phyloP scores from a whole-genome alignment of 1,284 basidiomycete species.

The Prillingera fragicola region DNA sequence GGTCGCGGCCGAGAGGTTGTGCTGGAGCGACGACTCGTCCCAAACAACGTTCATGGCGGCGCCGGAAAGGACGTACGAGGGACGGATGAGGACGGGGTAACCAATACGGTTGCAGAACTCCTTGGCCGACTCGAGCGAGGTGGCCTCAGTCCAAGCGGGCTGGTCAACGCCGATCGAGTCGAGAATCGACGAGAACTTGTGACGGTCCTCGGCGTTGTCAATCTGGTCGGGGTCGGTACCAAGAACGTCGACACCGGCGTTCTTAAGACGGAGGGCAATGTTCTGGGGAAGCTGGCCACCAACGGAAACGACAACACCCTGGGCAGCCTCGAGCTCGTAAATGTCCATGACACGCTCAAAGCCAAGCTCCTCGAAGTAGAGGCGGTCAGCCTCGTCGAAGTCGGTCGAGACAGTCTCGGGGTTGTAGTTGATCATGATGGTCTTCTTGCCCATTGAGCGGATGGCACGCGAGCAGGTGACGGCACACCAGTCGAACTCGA shows the following conservation, averaged over 20 bases:
- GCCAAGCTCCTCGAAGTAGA: conserved; percentile 98
- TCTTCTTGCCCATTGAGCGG: conserved; percentile 84
- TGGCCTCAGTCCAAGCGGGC: conserved; percentile 91
- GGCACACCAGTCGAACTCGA: conserved; percentile 99
- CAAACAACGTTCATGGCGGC: conserved; percentile 99
- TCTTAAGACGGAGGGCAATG: conserved; percentile 91
- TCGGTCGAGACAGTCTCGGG: conserved; percentile 99
- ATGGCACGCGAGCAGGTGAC: conserved; percentile 93
- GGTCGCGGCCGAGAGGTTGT: conserved; percentile 90
- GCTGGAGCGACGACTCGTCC: conserved; percentile 80
- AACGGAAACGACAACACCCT: conserved; percentile 92
- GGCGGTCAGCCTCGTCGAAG: conserved; percentile 95
- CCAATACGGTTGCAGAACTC: conserved; percentile 81
- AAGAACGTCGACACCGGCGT: conserved; percentile 83
- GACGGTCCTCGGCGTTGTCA: conserved; percentile 95
- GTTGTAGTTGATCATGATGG: conserved; percentile 99
- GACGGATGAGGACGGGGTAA: conserved; percentile 91
- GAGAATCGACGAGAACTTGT: conserved; percentile 96
- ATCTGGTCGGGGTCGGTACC: conserved; percentile 95
- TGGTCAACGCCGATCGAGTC: conserved; percentile 96
- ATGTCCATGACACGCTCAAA: conserved; percentile 99
- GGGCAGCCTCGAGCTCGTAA: conserved; percentile 89
- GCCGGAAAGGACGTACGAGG: conserved; percentile 95
- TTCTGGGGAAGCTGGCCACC: conserved; percentile 98
- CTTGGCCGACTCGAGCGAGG: conserved; percentile 83